These are phyloP conservation scores for Ilex asprella DNA, from an alignment of 257 asterid genomes.

Conservation along the genomic window DNA sequence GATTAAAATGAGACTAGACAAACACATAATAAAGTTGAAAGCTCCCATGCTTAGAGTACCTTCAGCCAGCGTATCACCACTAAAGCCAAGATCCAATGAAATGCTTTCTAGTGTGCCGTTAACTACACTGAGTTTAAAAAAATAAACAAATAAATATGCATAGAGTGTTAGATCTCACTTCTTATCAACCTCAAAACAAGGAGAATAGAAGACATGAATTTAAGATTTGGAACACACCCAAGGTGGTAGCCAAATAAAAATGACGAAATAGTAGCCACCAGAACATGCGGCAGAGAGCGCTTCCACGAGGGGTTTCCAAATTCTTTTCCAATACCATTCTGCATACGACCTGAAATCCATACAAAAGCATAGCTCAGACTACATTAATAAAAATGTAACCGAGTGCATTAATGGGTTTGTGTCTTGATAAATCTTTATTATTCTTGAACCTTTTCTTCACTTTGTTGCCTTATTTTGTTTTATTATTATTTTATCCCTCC, in stretches of 20 bases:
- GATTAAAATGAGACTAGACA: background rate
- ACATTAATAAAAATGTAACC: too few relatives aligned
- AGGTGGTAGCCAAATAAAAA: constrained; percentile 91
- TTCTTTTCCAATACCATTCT: constrained; percentile 39
- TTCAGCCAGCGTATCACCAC: constrained; percentile 82
- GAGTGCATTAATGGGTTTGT: too few relatives aligned
- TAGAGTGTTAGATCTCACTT: background rate
- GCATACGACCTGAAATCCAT: constrained; percentile 34
- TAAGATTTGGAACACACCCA: constrained; percentile 52
- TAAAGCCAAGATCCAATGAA: constrained; percentile 79
- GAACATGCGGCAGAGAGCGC: constrained; percentile 76
- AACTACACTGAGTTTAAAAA: constrained; percentile 58
- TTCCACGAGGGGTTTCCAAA: constrained; percentile 75
- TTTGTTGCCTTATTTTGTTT: too few relatives aligned
- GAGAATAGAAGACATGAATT: constrained; percentile 8
- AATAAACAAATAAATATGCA: constrained; percentile 9
- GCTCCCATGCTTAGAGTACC: constrained; percentile 36
- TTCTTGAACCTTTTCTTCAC: too few relatives aligned
- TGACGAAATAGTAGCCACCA: constrained; percentile 83
- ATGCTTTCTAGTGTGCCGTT: constrained; percentile 90
- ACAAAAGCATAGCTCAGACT: background rate
- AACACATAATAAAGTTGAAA: constrained; percentile 8
- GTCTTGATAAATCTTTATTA: too few relatives aligned
- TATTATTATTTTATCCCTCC: too few relatives aligned
- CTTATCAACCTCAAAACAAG: constrained; percentile 3